Conservation (phyloP, 352 stramenopile species). For the Phytophthora colocasiae region DNA sequence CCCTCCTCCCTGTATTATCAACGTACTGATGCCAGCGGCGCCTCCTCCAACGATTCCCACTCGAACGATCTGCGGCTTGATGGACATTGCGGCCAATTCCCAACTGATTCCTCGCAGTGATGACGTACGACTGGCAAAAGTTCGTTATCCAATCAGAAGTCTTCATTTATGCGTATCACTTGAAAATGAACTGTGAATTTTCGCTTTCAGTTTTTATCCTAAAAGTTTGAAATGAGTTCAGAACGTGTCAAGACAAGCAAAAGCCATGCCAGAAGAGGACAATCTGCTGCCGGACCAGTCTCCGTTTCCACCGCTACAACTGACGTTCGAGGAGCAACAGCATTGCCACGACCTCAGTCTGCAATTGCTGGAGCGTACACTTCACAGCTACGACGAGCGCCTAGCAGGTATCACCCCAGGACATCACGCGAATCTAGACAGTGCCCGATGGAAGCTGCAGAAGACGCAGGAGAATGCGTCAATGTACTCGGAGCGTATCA, state of each 20-base stretch:
- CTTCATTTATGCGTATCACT: not conserved
- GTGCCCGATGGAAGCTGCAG: slow-evolving; percentile 44
- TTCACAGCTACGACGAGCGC: slow-evolving; percentile 48
- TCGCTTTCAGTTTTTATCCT: no score
- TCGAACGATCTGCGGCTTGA: slow-evolving; percentile 35
- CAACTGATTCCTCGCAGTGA: slow-evolving; percentile 11
- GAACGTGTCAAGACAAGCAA: slow-evolving; percentile 15
- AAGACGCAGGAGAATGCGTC: slow-evolving; percentile 43
- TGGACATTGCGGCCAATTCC: slow-evolving; percentile 19
- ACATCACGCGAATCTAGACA: slow-evolving; percentile 41
- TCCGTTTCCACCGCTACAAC: slow-evolving; percentile 37
- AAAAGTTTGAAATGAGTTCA: slow-evolving; percentile 19
- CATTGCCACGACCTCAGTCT: slow-evolving; percentile 43
- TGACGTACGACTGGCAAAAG: slow-evolving; percentile 19
- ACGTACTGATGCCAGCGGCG: slow-evolving; percentile 79
- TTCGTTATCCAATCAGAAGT: slow-evolving; percentile 13
- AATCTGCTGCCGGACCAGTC: slow-evolving; percentile 34
- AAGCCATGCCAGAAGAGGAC: slow-evolving; percentile 26
- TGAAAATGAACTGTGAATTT: slow-evolving; percentile 1
- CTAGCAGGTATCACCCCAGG: slow-evolving; percentile 24
- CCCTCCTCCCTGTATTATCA: not conserved
- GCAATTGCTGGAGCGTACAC: slow-evolving; percentile 43
- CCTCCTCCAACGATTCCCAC: slow-evolving; percentile 79
- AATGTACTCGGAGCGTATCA: slow-evolving; percentile 43
- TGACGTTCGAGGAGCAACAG: slow-evolving; percentile 41